Evolutionary conservation across 2,329 filamentous ascomycete genomes (phyloP), one percentile per base, ranked within the genome.

Genomic region (Diaporthe humulicola): DNA sequence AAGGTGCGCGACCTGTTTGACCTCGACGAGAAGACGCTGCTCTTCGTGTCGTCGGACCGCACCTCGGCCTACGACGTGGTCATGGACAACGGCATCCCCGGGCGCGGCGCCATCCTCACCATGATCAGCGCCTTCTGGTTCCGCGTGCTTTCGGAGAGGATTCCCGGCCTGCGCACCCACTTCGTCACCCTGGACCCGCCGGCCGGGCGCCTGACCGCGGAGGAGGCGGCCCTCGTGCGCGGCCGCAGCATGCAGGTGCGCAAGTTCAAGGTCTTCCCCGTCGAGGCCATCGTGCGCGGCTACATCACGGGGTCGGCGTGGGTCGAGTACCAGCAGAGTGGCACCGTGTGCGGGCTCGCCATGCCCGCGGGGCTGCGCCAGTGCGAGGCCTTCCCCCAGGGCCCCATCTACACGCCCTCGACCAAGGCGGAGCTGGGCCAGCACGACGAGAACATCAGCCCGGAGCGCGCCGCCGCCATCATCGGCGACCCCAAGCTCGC

Each of bases 51-150:
- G 15, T 79, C 79, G 10, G 79, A 79, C 86, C 93, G 97, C 78
- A 97, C 98, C 83, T 98, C 95, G 33, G 97, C 97, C 73, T 98
- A 96, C 87, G 96, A 98, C 89, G 95, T 97, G 79, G 91, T 98
- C 79, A 92, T 98, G 88, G 86, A 90, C 80, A 98, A 97, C 79
- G 87, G 87, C 77, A 86, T 90, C 69, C 86, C 87, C 60, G 81
- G 85, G 81, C 91, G 91, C 85, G 90, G 90, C 78, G 82, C 83
- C 74, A 84, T 90, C 70, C 84, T 90, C 67, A 88, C 86, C 38
- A 81, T 84, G 76, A 79, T 86, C 75, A 83, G 82, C 69, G 86
- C 86, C 19, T 87, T 89, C 79, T 91, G 89, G 89, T 91, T 91
- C 83, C 79, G 82, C 50, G 85, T 89, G 22, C 85, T 88, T 67